These are phyloP conservation scores for Solanum etuberosum DNA, from an alignment of 257 asterid genomes.

Conservation along the genomic window DNA sequence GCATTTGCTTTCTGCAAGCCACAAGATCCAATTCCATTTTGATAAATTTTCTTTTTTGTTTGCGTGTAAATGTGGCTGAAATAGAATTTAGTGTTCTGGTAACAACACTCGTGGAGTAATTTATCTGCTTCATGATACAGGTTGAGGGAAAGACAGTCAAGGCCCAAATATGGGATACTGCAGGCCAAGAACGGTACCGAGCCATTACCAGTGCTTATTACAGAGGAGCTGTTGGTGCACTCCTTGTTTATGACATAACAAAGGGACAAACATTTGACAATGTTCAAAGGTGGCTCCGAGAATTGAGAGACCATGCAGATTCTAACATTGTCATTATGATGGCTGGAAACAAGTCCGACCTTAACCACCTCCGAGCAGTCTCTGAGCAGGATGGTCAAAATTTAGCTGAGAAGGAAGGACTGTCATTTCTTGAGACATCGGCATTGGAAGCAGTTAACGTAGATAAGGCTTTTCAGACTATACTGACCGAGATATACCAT, in stretches of 20 bases:
- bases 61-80: neutral
- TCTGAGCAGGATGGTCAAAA: slow-evolving; percentile 3
- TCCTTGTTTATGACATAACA: slow-evolving; percentile 11
- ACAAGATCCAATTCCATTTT: neutral
- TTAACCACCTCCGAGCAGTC: slow-evolving; percentile 6
- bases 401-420: slow-evolving; percentile 5
- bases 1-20: neutral
- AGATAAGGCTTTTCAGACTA: slow-evolving; percentile 7
- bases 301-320: slow-evolving; percentile 11
- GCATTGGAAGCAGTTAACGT: slow-evolving; percentile 6
- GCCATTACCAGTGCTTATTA: slow-evolving; percentile 11
- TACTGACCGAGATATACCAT: slow-evolving; percentile 3
- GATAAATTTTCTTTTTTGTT: neutral
- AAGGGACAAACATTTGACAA: slow-evolving; percentile 5
- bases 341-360: slow-evolving; percentile 9
- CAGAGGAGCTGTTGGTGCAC: slow-evolving; percentile 11
- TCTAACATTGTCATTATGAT: slow-evolving; percentile 8
- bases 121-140: neutral
- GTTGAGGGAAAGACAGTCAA: slow-evolving; percentile 8
- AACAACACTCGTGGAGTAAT: neutral
- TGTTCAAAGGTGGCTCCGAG: slow-evolving; percentile 11
- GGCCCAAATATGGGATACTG: slow-evolving; percentile 12
- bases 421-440: slow-evolving; percentile 7
- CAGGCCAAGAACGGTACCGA: slow-evolving; percentile 10
- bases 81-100: neutral